Base-by-base conservation (phyloP, 805 yeast genomes). In the Wickerhamomyces bisporus region DNA sequence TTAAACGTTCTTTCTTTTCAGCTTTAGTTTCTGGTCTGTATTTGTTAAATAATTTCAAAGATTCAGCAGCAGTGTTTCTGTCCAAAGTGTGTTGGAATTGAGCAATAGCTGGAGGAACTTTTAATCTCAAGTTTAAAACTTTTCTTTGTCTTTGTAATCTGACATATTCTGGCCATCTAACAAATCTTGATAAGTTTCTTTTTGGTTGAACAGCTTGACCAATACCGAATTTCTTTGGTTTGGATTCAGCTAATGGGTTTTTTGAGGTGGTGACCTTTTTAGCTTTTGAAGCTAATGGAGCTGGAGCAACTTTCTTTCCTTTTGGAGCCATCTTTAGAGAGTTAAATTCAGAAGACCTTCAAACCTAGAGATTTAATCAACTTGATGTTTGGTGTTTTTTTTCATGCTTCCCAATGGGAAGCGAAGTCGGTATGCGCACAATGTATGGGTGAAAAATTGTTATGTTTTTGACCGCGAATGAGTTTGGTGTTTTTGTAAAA, bases 131-230 rank as follows among this genome's bases (percentile, higher is more conserved):
- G 61, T 81, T 75, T 69, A 91, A 79, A 69, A 91, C 84, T 81
- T 91, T 91, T 84, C 83, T 93, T 76, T 93, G 98, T 81, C 98
- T 89, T 79, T 91, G 98, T 59, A 93, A 77, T 76, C 95, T 86
- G 58, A 91, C 94, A 69, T 91, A 88, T 73, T 84, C 93, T 66
- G 98, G 98, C 98, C 98, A 93, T 74, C 85, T 93, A 66, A 91
- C 98, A 70, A 86, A 89, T 73, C 98, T 88, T 47, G 95, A 75
- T 66, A 93, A 80, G 82, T 93, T 86, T 75, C 91, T 82, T 79
- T 83, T 87, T 69, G 88, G 95, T 74, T 91, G 98, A 60, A 91
- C 62, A 53, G 82, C 74, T 77, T 93, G 98, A 62, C 98, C 98
- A 61, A 93, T 83, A 73, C 98, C 98, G 64, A 81, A 91, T 75